A percentile compares a stretch with the other conserved stretches of the same genome.
Conservation (phyloP, 2,329 filamentous ascomycete genomes). For the Neophaeococcomyces aloes region DNA sequence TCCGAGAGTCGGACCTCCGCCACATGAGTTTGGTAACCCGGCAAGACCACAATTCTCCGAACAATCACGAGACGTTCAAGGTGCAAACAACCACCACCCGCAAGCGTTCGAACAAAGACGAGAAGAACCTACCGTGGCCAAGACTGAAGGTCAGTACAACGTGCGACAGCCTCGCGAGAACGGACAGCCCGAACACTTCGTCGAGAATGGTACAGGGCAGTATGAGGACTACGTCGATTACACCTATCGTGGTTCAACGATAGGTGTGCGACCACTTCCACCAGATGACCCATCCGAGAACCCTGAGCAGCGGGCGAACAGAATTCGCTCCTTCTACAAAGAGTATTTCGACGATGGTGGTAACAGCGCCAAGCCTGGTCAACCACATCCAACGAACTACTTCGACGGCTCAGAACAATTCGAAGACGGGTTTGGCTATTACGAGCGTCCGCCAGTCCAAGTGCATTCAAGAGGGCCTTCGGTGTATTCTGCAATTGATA, state of each 20-base stretch:
- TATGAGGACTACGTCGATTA: conserved; percentile 21
- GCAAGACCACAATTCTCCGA: conserved; percentile 8
- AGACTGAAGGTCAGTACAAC: neutral
- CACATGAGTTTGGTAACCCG: conserved; percentile 9
- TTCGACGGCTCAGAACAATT: conserved; percentile 57
- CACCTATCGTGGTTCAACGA: conserved; percentile 43
- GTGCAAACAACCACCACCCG: neutral
- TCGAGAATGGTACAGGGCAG: conserved; percentile 14
- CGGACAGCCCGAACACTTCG: conserved; percentile 9
- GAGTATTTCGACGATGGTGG: conserved; percentile 85
- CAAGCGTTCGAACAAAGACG: neutral
- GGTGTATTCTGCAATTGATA: conserved; percentile 25
- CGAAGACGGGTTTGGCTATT: conserved; percentile 54
- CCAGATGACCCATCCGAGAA: conserved; percentile 80
- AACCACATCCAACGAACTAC: conserved; percentile 56
- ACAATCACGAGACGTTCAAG: neutral
- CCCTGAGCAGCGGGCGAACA: conserved; percentile 85
- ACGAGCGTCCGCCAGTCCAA: conserved; percentile 17
- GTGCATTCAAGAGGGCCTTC: conserved; percentile 25
- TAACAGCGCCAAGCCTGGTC: conserved; percentile 47
- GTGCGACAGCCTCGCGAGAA: conserved; percentile 2
- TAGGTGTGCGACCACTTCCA: conserved; percentile 70
- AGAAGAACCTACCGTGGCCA: neutral
- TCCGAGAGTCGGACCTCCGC: conserved; percentile 9
- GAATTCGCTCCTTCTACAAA: conserved; percentile 98